These are phyloP conservation scores for Globisporangium paddicum DNA, from an alignment of 352 stramenopile species.

Conservation along the genomic window DNA sequence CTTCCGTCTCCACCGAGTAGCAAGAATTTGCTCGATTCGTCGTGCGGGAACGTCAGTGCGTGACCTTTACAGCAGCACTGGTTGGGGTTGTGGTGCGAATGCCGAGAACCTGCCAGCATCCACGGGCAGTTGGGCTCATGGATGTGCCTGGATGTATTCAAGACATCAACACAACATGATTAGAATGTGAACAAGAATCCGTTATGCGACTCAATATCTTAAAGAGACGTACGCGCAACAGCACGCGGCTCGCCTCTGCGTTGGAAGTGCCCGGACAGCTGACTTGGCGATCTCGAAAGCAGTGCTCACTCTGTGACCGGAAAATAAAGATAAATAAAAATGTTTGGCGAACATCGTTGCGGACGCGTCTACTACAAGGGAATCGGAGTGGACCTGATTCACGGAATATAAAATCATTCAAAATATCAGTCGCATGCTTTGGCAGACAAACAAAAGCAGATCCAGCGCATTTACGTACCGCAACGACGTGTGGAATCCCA, in stretches of 20 bases:
- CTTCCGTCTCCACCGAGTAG: slow-evolving; percentile 37
- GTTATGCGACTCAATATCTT: not conserved
- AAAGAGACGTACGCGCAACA: slow-evolving; percentile 67
- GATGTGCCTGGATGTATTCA: slow-evolving; percentile 36
- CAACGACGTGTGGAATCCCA: slow-evolving; percentile 90
- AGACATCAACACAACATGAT: not conserved
- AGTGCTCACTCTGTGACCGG: slow-evolving; percentile 56
- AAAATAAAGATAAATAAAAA: slow-evolving; percentile 81
- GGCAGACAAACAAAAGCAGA: not conserved
- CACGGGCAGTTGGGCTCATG: slow-evolving; percentile 68
- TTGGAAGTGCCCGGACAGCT: slow-evolving; percentile 57
- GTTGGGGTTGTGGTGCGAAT: slow-evolving; percentile 62
- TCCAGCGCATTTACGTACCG: slow-evolving; percentile 30
- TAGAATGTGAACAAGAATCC: not conserved
- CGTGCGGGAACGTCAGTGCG: slow-evolving; percentile 60
- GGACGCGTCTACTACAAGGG: slow-evolving; percentile 63
- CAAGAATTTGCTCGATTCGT: slow-evolving; percentile 83
- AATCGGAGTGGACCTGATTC: slow-evolving; percentile 66
- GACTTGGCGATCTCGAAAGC: slow-evolving; percentile 77
- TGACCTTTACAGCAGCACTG: slow-evolving; percentile 77
- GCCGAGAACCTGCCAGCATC: slow-evolving; percentile 53
- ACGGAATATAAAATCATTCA: not conserved
- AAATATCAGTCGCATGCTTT: not conserved
- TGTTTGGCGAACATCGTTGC: slow-evolving; percentile 84
- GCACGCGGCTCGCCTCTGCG: slow-evolving; percentile 53